phyloP scores from a whole-genome alignment of 495 filamentous ascomycete genomes.

The Xylaria nigripes region DNA sequence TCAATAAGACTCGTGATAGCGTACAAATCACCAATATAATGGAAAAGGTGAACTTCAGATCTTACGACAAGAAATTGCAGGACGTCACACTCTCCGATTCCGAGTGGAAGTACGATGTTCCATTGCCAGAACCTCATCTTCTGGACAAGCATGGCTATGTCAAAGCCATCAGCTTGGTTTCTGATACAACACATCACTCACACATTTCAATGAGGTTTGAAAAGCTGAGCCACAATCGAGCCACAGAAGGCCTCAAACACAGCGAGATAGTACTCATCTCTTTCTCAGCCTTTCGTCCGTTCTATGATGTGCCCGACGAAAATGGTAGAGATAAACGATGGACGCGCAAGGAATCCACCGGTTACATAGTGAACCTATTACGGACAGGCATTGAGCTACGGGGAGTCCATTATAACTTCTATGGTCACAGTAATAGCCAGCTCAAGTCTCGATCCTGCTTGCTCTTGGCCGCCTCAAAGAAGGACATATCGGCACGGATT shows the following conservation, averaged over 20 bases:
- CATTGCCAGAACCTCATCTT: neutral
- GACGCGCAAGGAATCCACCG: slow-evolving; percentile 32
- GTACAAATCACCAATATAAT: neutral
- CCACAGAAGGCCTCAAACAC: slow-evolving; percentile 20
- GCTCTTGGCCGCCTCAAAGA: slow-evolving; percentile 34
- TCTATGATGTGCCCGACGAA: slow-evolving; percentile 6
- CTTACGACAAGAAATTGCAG: neutral
- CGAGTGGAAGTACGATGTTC: slow-evolving; percentile 6
- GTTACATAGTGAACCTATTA: slow-evolving; percentile 36
- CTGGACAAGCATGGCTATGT: slow-evolving; percentile 1
- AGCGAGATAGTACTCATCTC: slow-evolving; percentile 33
- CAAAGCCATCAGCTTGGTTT: slow-evolving; percentile 25
- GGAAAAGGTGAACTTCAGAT: neutral
- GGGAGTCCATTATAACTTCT: slow-evolving; percentile 40
- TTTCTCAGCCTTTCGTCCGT: slow-evolving; percentile 33
- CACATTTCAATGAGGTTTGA: slow-evolving; percentile 25
- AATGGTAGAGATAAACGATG: slow-evolving; percentile 19
- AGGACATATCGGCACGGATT: slow-evolving; percentile 31
- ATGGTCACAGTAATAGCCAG: slow-evolving; percentile 47
- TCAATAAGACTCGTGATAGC: neutral
- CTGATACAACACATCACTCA: slow-evolving; percentile 20
- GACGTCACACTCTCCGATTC: slow-evolving; percentile 1
- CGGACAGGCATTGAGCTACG: slow-evolving; percentile 34
- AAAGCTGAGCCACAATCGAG: slow-evolving; percentile 27
- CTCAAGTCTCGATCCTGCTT: slow-evolving; percentile 43